phyloP scores from a whole-genome alignment of 192 early-diverging fungal genomes.

The Entomortierella lignicola region DNA sequence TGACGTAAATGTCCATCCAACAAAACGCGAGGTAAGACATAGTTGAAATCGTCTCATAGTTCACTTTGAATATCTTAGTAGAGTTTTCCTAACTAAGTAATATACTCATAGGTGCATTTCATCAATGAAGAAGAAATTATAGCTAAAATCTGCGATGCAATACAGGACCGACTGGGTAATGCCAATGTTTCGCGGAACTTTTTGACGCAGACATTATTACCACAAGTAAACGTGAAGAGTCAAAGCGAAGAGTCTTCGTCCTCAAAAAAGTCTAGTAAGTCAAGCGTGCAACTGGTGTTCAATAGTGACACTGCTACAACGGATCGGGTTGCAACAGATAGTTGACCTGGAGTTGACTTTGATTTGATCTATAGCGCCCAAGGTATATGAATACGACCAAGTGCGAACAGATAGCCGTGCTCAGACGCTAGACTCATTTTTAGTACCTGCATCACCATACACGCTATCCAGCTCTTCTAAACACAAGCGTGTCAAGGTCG shows the following conservation, averaged over 20 bases:
- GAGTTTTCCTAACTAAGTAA: background rate
- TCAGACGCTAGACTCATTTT: conserved; percentile 81
- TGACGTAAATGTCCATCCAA: conserved; percentile 99
- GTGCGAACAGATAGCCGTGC: conserved; percentile 90
- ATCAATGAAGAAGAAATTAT: conserved; percentile 91
- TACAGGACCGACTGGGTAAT: conserved; percentile 75
- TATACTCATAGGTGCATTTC: conserved; percentile 80
- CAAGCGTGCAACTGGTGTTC: too few species aligned
- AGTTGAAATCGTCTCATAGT: background rate
- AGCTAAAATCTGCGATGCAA: conserved; percentile 70
- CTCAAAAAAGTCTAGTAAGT: conserved; percentile 31
- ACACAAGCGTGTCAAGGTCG: conserved; percentile 28
- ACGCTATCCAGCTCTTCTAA: conserved; percentile 9
- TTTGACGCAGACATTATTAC: conserved; percentile 68
- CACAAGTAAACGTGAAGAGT: conserved; percentile 23
- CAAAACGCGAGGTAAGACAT: conserved; percentile 81
- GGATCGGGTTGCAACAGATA: too few species aligned
- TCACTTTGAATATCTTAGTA: background rate
- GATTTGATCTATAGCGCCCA: conserved; percentile 25
- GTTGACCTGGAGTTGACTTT: background rate
- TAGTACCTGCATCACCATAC: conserved; percentile 29
- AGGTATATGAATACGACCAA: conserved; percentile 76
- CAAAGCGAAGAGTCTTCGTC: conserved; percentile 9
- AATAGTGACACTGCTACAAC: too few species aligned
- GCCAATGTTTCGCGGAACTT: conserved; percentile 82